phyloP scores from a whole-genome alignment of 2,329 filamentous ascomycete species.

The Aquanectria penicillioides region DNA sequence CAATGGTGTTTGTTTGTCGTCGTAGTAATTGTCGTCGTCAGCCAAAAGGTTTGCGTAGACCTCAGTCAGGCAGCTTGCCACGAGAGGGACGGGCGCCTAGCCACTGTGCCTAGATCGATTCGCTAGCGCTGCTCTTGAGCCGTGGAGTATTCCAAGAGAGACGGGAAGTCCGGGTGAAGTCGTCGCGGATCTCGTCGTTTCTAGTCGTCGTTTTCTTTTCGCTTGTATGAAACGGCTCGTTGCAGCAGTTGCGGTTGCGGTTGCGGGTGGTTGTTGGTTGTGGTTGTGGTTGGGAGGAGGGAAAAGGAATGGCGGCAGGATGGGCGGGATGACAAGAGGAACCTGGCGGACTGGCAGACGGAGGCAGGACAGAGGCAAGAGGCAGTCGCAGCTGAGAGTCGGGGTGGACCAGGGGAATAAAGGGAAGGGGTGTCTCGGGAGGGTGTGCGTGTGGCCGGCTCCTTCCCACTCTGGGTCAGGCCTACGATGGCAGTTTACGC shows the following conservation, averaged over 20 bases:
- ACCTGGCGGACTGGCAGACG: constrained; percentile 25
- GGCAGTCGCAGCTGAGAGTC: constrained; percentile 41
- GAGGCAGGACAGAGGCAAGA: constrained; percentile 29
- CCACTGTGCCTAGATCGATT: constrained; percentile 27
- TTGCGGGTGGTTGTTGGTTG: constrained; percentile 23
- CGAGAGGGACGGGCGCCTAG: constrained; percentile 36
- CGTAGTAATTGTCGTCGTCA: constrained; percentile 39
- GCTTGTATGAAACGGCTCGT: no score
- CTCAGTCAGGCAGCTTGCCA: constrained; percentile 36
- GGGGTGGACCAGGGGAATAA: constrained; percentile 47
- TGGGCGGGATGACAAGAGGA: constrained; percentile 30
- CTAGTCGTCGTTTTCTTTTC: no score
- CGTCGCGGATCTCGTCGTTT: no score
- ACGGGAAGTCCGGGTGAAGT: constrained; percentile 25
- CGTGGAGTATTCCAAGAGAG: constrained; percentile 15
- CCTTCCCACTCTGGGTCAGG: constrained; percentile 40
- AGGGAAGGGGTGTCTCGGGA: constrained; percentile 46
- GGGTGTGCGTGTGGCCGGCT: constrained; percentile 43
- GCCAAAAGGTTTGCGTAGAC: constrained; percentile 41
- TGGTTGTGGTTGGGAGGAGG: constrained; percentile 27
- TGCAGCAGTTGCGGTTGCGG: constrained; percentile 16
- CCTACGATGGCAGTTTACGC: constrained; percentile 50
- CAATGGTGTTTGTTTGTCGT: constrained; percentile 37
- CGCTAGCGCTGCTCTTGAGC: constrained; percentile 30
- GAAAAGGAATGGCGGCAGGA: constrained; percentile 38